Conservation (phyloP, 202 grass and related monocot species). For the Setaria viridis region DNA sequence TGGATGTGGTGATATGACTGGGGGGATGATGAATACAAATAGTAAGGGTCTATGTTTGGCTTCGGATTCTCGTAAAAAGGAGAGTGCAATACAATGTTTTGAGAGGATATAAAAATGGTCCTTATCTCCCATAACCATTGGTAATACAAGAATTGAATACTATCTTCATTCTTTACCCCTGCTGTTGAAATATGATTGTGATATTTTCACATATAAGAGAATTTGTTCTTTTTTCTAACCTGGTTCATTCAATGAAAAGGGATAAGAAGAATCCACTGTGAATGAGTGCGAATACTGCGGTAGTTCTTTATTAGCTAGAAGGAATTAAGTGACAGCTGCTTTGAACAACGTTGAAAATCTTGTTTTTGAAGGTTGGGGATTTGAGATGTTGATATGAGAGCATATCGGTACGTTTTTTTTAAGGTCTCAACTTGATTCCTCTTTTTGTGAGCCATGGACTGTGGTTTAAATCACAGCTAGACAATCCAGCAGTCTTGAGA, state of each 20-base stretch:
- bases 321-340: not conserved
- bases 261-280: not conserved
- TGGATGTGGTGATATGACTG: not conserved
- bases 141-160: not conserved
- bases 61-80: not conserved
- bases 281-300: not conserved
- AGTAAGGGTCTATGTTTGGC: not conserved
- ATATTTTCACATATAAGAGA: not conserved
- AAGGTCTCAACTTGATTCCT: not conserved
- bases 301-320: not conserved
- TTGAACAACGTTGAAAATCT: not conserved
- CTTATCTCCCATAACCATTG: conserved; percentile 3
- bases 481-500: not conserved
- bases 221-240: not conserved
- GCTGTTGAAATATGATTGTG: not conserved
- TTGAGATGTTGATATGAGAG: not conserved
- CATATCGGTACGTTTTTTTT: not conserved
- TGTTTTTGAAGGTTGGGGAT: not conserved
- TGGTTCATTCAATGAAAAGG: not conserved
- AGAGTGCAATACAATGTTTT: not conserved
- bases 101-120: not conserved
- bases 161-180: conserved; percentile 3
- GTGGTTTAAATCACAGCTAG: not conserved
- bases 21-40: not conserved
- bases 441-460: not conserved